phyloP scores from a whole-genome alignment of 352 stramenopile species.

The Globisporangium camurandrum region DNA sequence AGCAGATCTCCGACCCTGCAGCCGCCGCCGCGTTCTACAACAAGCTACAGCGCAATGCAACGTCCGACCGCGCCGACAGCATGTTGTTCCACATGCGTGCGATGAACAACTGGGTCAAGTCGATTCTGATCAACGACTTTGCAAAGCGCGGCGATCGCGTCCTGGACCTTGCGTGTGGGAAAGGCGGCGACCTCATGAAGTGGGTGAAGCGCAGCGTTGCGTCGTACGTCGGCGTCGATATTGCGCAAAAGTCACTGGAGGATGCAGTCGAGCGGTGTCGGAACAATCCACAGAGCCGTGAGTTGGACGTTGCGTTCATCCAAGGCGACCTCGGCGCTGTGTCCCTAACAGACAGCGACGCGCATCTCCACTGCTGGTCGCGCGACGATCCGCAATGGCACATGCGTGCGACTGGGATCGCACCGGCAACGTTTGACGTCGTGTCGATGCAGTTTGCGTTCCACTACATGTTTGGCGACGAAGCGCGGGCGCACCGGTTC shows the following conservation, averaged over 20 bases:
- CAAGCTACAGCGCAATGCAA: slow-evolving; percentile 64
- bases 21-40: slow-evolving; percentile 81
- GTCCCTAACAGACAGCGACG: slow-evolving; percentile 51
- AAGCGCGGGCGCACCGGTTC: slow-evolving; percentile 86
- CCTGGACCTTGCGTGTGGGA: slow-evolving; percentile 97
- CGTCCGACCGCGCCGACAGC: slow-evolving; percentile 77
- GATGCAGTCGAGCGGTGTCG: slow-evolving; percentile 88
- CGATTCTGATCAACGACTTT: slow-evolving; percentile 91
- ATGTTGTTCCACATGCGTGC: slow-evolving; percentile 96
- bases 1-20: slow-evolving; percentile 53
- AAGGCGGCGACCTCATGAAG: slow-evolving; percentile 97
- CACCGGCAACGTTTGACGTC: slow-evolving; percentile 85
- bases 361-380: slow-evolving; percentile 74
- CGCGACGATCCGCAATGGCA: slow-evolving; percentile 44
- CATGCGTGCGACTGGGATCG: slow-evolving; percentile 35
- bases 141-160: slow-evolving; percentile 82
- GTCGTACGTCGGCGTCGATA: slow-evolving; percentile 97
- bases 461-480: slow-evolving; percentile 98
- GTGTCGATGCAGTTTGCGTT: slow-evolving; percentile 99
- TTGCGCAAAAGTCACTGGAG: slow-evolving; percentile 94
- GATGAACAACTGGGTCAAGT: slow-evolving; percentile 99
- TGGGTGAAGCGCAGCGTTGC: slow-evolving; percentile 89
- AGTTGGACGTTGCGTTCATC: slow-evolving; percentile 73
- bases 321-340: slow-evolving; percentile 70
- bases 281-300: slow-evolving; percentile 55